These are phyloP conservation scores for Fomitiporia mediterranea DNA, from an alignment of 1,284 basidiomycete species.

Conservation along the genomic window DNA sequence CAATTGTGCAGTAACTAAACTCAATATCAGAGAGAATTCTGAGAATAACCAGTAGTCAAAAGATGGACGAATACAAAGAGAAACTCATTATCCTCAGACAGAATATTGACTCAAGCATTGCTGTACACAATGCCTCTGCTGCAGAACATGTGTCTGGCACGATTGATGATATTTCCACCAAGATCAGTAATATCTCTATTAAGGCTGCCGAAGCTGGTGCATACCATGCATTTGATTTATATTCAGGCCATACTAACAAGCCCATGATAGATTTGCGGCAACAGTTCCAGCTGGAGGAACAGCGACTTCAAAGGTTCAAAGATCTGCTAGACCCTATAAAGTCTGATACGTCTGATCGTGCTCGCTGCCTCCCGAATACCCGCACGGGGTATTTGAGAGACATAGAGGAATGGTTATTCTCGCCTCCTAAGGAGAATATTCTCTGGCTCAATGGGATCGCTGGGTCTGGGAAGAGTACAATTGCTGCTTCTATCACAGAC, in stretches of 20 bases:
- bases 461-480: slow-evolving; percentile 26
- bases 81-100: not conserved
- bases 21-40: not conserved
- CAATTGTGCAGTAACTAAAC: too few relatives aligned
- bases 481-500: slow-evolving; percentile 20
- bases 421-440: not conserved
- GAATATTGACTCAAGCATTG: not conserved
- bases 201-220: too few relatives aligned
- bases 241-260: too few relatives aligned
- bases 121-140: not conserved
- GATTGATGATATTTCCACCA: not conserved
- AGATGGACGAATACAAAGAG: not conserved
- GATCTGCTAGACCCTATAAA: not conserved
- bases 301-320: too few relatives aligned
- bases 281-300: too few relatives aligned
- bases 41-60: not conserved
- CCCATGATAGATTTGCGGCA: too few relatives aligned
- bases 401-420: not conserved
- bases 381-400: not conserved
- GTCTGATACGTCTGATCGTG: slow-evolving; percentile 1
- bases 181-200: not conserved
- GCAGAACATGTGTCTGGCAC: not conserved
- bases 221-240: too few relatives aligned
- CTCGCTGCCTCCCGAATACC: slow-evolving; percentile 5
- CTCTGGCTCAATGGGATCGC: slow-evolving; percentile 29